Base-by-base conservation (phyloP, 2,329 filamentous ascomycete genomes). In the Rhytidhysteron rufulum region DNA sequence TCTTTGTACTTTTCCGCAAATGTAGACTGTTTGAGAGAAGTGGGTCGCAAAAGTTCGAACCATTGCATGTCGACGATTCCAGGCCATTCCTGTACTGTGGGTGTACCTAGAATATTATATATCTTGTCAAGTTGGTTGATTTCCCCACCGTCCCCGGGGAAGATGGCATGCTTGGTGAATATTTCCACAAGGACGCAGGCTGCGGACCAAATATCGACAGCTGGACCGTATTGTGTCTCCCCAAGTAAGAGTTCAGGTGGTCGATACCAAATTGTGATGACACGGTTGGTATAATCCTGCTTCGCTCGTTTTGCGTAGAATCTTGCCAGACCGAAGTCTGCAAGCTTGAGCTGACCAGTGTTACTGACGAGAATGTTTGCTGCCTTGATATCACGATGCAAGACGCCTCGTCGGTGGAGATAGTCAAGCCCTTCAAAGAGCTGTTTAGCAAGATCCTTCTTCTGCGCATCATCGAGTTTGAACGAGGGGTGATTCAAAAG, bases 241-340 rank as follows among this genome's bases (percentile, higher is more conserved):
- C 93, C 93, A 1, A 98, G 79, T 1, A 98, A 79, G 4, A 98
- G 76, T 66, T 98, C 93, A 0, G 93, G 93, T 0, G 93, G 93
- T 15, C 93, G 86, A 58, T 98, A 98, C 94, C 94, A 98, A 50
- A 98, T 96, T 2, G 93, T 98, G 60, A 98, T 95, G 54, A 98
- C 94, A 25, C 93, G 86, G 61, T 98, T 98, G 2, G 93, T 98
- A 65, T 98, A 98, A 63, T 98, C 91, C 34, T 95, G 78, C 63
- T 93, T 87, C 45, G 85, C 83, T 36, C 85, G 83, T 63, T 98
- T 98, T 24, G 89, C 87, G 59, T 95, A 98, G 67, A 98, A 98
- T 27, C 94, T 84, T 10, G 93, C 93, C 11, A 98, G 78, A 16
- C 93, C 93, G 64, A 98, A 98, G 64, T 98, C 93, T 21, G 93